Evolutionary conservation across 768 basidiomycete genomes (phyloP), one percentile per base, ranked within the genome.

Genomic region (Pisolithus albus): DNA sequence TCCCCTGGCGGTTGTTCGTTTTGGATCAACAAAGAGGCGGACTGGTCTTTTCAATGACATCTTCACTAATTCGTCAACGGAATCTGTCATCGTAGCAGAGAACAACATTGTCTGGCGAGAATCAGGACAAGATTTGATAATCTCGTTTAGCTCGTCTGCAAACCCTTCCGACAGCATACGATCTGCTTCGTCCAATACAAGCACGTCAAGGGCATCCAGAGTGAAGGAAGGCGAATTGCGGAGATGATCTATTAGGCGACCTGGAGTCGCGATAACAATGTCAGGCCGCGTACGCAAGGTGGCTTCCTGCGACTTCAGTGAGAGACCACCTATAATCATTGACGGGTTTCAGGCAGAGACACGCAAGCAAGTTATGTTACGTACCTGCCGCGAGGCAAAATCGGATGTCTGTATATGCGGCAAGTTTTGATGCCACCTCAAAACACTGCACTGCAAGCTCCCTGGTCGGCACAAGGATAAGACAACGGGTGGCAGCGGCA

Each of bases 71-170:
- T 93, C 86, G 60, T 96, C 91, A 8, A 98, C 88, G 1, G 88
- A 87, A 67, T 99, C 96, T 4, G 94, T 97, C 88, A 98, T 98
- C 1, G 96, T 99, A 2, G 96, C 96, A 1, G 93, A 96, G 70
- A 99, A 99, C 36, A 99, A 77, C 92, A 99, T 95, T 4, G 96
- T 98, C 66, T 98, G 96, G 36, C 96, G 81, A 23, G 87, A 86
- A 19, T 69, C 69, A 2, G 93, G 93, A 64, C 93, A 96, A 16
- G 88, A 80, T 60, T 84, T 86, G 70, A 98, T 84, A 60, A 99
- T 96, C 70, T 99, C 96, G 16, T 81, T 74, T 32, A 99, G 75
- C 67, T 98, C 96, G 65, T 94, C 96, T 7, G 87, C 83, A 71
- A 98, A 99, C 24, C 94, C 96, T 67, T 93, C 89, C 1, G 82